Evolutionary conservation across 345 rosid genomes (phyloP), one percentile per base, ranked within the genome.

Genomic region (Microcos paniculata): DNA sequence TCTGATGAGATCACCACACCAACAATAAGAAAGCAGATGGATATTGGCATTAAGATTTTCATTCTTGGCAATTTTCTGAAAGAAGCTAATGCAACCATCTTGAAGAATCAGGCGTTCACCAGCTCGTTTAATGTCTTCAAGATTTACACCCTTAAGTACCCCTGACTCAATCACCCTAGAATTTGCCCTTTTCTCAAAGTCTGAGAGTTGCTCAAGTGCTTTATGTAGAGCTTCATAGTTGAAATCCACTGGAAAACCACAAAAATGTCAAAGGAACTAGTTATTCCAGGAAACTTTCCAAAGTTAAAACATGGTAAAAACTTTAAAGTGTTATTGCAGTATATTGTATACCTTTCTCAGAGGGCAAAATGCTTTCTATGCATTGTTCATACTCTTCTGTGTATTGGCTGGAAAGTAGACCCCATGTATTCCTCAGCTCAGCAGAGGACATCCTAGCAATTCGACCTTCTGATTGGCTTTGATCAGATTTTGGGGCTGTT

Each of bases 1-100:
- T 68, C 93, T 88, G 76, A 96, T 94, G 77, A 96, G 97, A 78
- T 92, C 97, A 75, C 86, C 97, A 75, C 94, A 96, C 99, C 99
- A 96, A 84, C 97, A 96, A 78, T 92, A 96, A 8, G 98, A 96
- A 66, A 94, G 93, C 59, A 96, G 80, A 51, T 94, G 92, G 78
- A 90, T 78, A 63, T 87, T 79, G 51, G 89, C 86, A 80, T 87
- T 85, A 80, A 87, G 69, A 46, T 80, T 84, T 73, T 88, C 89
- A 77, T 81, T 84, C 79, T 83, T 83, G 38, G 85, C 72, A 65
- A 92, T 77, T 77, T 86, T 92, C 87, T 86, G 84, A 69, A 96
- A 88, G 86, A 96, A 92, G 62, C 67, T 48, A 35, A 81, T 84
- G 84, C 98, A 96, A 35, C 98, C 99, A 85, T 92, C 94, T 81